Evolutionary conservation across 108 stramenopile genomes (phyloP), one percentile per base, ranked within the genome.

Genomic region (Discostella stelligeroides): DNA sequence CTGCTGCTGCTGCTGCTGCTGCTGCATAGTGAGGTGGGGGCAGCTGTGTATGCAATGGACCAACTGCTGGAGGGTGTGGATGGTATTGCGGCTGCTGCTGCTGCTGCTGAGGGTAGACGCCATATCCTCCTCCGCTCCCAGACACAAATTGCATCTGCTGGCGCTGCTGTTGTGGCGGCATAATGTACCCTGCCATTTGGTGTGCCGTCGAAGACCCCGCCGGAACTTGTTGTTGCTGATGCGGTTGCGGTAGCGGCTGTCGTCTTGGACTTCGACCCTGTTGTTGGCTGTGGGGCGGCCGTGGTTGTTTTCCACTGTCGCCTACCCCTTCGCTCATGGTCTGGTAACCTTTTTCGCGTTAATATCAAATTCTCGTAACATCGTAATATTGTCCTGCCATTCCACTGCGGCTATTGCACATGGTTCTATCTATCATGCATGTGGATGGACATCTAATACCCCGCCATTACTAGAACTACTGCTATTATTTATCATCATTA

Each of bases 111-210:
- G 48, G 62, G 17, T 72, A 70, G 28, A 56, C 29, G 28, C 39
- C 37, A 65, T 60, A 55, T 10, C 63, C 59, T 10, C 63, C 59
- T 11, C 65, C 46, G n/a, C 68, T 21, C 6, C 37, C 72, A 18
- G 30, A 47, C 20, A 30, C 56, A 46, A 42, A 72, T 21, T 75
- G 76, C 72, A 78, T 45, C 40, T 50, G 76, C 37, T 41, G n/a
- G n/a, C n/a, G 60, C 53, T 59, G 63, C 29, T 63, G 83, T 28
- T 64, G 73, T 1, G 63, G 27, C 51, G 70, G 63, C 41, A 55
- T 49, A 29, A 66, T 60, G 59, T 74, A 74, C 15, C 73, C 73
- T 13, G 64, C 21, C 48, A 74, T 50, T 66, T 49, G 58, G 39
- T 74, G 73, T 24, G 64, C 65, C 38, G 73, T 46, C 4, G 72